phyloP scores from a whole-genome alignment of 108 stramenopile species.

The Fragilaria crotonensis region DNA sequence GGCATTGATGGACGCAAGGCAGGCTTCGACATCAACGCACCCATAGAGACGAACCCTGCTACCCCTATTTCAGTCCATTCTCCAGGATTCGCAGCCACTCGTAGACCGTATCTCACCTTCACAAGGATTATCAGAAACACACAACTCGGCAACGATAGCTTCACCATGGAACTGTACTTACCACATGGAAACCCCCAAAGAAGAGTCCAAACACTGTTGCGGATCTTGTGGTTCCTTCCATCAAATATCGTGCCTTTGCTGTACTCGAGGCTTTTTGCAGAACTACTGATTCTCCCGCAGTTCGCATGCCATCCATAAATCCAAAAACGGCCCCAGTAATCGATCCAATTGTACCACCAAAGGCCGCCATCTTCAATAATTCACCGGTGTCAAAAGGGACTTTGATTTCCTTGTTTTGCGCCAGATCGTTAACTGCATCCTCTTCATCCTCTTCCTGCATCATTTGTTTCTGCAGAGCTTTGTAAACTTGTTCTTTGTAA shows the following conservation, averaged over 20 bases:
- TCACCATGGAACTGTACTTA: background rate
- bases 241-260: constrained; percentile 62
- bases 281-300: constrained; percentile 46
- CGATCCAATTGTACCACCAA: constrained; percentile 69
- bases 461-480: constrained; percentile 22
- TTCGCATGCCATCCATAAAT: constrained; percentile 83
- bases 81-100: constrained; percentile 61
- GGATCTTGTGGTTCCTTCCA: constrained; percentile 66
- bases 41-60: constrained; percentile 46
- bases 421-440: constrained; percentile 21
- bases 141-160: background rate
- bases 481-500: constrained; percentile 60
- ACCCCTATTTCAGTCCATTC: constrained; percentile 53
- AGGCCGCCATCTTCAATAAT: constrained; percentile 54
- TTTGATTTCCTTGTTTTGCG: constrained; percentile 2
- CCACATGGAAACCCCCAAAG: constrained; percentile 59
- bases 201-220: constrained; percentile 64
- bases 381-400: constrained; percentile 50
- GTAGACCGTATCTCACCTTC: constrained; percentile 48
- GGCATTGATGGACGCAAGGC: constrained; percentile 68
- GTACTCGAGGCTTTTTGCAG: constrained; percentile 58
- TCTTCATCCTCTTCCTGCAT: constrained; percentile 42
- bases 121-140: background rate
- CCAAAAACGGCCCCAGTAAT: constrained; percentile 83
- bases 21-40: constrained; percentile 46